Evolutionary conservation across 192 early-diverging fungal species (phyloP).

Genomic region (Coemansia sp.): DNA sequence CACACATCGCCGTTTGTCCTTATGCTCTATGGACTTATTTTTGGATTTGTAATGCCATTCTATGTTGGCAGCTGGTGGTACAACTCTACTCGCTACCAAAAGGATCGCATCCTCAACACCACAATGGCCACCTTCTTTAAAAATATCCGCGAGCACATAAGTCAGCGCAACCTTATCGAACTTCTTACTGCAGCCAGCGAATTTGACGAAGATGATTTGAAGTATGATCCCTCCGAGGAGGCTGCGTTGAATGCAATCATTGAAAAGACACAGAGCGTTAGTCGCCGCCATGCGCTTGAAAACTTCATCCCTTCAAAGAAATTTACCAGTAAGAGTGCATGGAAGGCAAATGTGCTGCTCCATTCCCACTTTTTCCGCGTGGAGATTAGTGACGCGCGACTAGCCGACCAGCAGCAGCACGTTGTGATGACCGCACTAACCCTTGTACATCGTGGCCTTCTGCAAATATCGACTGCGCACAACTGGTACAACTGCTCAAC

Average conservation of each 20-base stretch:
- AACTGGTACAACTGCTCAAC: constrained; percentile 78
- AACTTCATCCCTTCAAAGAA: constrained; percentile 50
- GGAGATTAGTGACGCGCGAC: constrained; percentile 55
- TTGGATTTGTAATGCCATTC: constrained; percentile 86
- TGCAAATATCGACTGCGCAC: constrained; percentile 83
- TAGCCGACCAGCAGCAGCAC: constrained; percentile 60
- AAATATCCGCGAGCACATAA: constrained; percentile 77
- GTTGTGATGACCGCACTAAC: constrained; percentile 73
- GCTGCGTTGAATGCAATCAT: constrained; percentile 50
- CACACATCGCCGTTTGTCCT: constrained; percentile 83
- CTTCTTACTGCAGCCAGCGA: constrained; percentile 73
- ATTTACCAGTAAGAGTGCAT: constrained; percentile 46
- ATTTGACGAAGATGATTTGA: constrained; percentile 57
- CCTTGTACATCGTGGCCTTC: constrained; percentile 77
- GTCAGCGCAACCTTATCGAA: constrained; percentile 68
- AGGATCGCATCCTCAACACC: constrained; percentile 82
- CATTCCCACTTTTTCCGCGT: constrained; percentile 84
- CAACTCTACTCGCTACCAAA: constrained; percentile 81
- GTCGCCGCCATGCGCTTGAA: constrained; percentile 39
- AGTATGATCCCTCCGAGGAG: constrained; percentile 53
- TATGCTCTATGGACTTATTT: constrained; percentile 79
- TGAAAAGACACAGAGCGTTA: constrained; percentile 39
- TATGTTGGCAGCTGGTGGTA: constrained; percentile 96
- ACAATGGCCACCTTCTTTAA: constrained; percentile 93
- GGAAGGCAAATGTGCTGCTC: constrained; percentile 77